Evolutionary conservation across 345 rosid genomes (phyloP).

Genomic region (Gynandropsis gynandra): DNA sequence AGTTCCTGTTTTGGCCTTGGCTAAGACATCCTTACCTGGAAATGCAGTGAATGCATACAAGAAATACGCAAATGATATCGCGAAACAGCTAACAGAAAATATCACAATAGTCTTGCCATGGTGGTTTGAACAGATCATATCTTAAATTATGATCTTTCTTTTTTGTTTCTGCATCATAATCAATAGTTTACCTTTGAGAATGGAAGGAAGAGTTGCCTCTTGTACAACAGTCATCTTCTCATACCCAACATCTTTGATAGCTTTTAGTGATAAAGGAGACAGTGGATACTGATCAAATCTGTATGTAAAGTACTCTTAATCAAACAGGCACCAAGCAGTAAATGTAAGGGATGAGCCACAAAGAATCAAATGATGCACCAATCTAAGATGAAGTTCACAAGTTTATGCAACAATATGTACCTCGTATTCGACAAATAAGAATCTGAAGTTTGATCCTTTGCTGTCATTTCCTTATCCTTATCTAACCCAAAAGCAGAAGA

Average conservation of each 20-base stretch:
- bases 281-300: conserved; percentile 80
- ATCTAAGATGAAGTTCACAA: too few species aligned
- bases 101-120: too few species aligned
- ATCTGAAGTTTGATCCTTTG: conserved; percentile 34
- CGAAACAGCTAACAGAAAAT: too few species aligned
- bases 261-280: conserved; percentile 76
- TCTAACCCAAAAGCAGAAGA: conserved; percentile 34
- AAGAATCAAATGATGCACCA: not conserved
- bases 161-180: too few species aligned
- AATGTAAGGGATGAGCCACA: not conserved
- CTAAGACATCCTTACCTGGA: conserved; percentile 96
- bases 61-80: not conserved
- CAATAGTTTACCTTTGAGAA: conserved; percentile 77
- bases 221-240: conserved; percentile 92
- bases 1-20: conserved; percentile 98
- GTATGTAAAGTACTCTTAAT: conserved; percentile 16
- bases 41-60: conserved; percentile 2
- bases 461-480: conserved; percentile 25
- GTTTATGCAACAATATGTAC: too few species aligned
- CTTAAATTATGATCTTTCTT: too few species aligned
- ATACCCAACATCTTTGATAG: conserved; percentile 78
- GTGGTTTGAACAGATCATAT: too few species aligned
- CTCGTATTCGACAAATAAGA: conserved; percentile 82
- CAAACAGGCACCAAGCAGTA: conserved; percentile 10
- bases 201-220: conserved; percentile 84